Conservation (phyloP, 2,329 filamentous ascomycete species). For the Alternaria sp. region DNA sequence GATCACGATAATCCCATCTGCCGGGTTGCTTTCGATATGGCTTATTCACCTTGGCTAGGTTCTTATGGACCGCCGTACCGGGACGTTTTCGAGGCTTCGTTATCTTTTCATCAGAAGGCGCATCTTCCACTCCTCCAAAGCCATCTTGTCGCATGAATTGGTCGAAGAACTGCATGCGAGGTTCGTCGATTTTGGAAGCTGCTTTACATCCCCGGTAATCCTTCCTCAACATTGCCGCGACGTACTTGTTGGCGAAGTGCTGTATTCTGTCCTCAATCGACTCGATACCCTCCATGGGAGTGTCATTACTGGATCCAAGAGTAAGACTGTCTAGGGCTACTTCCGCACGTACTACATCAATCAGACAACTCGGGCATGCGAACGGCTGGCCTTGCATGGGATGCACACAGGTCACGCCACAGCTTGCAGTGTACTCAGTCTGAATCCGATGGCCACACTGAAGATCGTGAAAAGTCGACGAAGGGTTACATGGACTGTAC, state of each 20-base stretch:
- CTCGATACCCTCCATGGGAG: conserved; percentile 1
- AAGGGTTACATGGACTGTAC: conserved; percentile 18
- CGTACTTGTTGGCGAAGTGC: conserved; percentile 8
- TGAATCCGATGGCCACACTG: conserved; percentile 18
- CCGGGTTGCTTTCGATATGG: conserved; percentile 1
- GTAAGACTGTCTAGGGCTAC: conserved; percentile 17
- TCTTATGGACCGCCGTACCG: conserved; percentile 3
- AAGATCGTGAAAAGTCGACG: conserved; percentile 16
- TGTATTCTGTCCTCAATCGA: conserved; percentile 5
- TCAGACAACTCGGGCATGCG: conserved; percentile 13
- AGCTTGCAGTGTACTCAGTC: conserved; percentile 17
- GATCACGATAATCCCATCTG: conserved; percentile 10
- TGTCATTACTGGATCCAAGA: conserved; percentile 4
- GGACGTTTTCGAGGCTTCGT: conserved; percentile 12
- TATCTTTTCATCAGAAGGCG: neutral
- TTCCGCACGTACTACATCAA: conserved; percentile 16
- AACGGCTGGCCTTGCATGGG: conserved; percentile 12
- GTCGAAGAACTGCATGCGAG: conserved; percentile 19
- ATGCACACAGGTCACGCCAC: conserved; percentile 13
- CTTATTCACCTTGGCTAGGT: conserved; percentile 1
- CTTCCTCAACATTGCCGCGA: conserved; percentile 7
- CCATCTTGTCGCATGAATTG: conserved; percentile 19
- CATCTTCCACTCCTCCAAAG: conserved; percentile 13
- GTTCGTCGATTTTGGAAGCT: conserved; percentile 16
- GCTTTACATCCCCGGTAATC: conserved; percentile 13